Evolutionary conservation across 768 basidiomycete species (phyloP), one percentile per base, ranked within the genome.

Genomic region (Lyophyllum shimeji): DNA sequence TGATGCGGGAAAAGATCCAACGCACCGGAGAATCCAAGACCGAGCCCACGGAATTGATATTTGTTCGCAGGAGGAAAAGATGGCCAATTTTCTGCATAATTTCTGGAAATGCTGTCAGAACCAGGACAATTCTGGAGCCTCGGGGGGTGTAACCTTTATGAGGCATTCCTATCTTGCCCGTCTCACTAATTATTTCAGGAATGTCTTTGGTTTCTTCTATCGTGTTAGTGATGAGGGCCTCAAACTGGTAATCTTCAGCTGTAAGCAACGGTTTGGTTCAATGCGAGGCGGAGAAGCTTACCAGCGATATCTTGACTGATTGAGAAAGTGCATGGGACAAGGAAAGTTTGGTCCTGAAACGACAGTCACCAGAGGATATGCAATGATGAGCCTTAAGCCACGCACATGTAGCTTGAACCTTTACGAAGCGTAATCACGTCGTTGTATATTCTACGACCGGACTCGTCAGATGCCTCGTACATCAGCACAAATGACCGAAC

Each of bases 71-170:
- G 37, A 98, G 85, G 73, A 98, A 98, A 40, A 98, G 77, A 63
- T 94, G 90, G 43, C 95, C 95, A 59, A 96, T 98, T 71, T 97
- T 93, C 67, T 91, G 90, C 95, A 98, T 96, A 66, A 98, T 98
- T 69, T 97, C 95, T 84, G 60, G 13, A 56, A 47, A 57, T 47
- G 57, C 52, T 18, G 55, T 46, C 27, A 44, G 18, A 49, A 33
- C 59, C 54, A 40, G 42, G 23, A 52, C 55, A 51, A 23, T 55
- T 27, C 45, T 39, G 9, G n/a, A 45, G 65, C 68, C n/a, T 21
- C 3, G 15, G 21, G 12, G 7, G 13, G 23, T 50, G 17, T 53
- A 86, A n/a, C 89, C 87, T 78, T 89, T 89, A 67, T 91, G 90
- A 17, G 87, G 84, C 81, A 90, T 90, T 40, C 89, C 90, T 59